These are phyloP conservation scores for Quercus parvula DNA, from an alignment of 306 rosid genomes.

Conservation along the genomic window DNA sequence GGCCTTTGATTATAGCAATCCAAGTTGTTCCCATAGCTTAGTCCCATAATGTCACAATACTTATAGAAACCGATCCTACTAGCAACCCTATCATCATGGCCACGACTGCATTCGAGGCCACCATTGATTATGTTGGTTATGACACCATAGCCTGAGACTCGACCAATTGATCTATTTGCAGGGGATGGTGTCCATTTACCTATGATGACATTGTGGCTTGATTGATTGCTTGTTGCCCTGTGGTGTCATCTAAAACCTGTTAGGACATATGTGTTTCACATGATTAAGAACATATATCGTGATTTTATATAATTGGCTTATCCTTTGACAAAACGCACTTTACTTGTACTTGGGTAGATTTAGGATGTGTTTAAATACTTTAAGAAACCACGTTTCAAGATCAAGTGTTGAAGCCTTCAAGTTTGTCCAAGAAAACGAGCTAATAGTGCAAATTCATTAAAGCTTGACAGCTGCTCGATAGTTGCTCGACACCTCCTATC, in stretches of 20 bases:
- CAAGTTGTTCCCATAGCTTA: constrained; percentile 25
- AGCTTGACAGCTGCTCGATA: no score
- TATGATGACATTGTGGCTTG: constrained; percentile 45
- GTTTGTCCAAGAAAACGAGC: no score
- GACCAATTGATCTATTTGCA: constrained; percentile 21
- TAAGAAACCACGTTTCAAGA: no score
- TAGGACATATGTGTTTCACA: no score
- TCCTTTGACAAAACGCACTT: no score
- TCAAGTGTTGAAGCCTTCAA: no score
- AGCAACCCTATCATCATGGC: constrained; percentile 12
- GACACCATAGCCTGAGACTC: constrained; percentile 40
- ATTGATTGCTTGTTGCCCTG: constrained; percentile 55
- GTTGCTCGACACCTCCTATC: no score
- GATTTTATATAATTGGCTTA: no score
- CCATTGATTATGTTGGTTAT: constrained; percentile 55
- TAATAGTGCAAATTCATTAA: no score
- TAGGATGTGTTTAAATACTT: no score
- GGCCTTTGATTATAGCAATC: constrained; percentile 32
- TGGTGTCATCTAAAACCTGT: constrained; percentile 64
- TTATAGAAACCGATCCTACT: constrained; percentile 23
- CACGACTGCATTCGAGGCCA: constrained; percentile 38
- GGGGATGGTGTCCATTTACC: constrained; percentile 39
- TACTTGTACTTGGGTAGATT: no score
- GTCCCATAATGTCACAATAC: neutral
- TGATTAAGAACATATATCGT: no score